Base-by-base conservation (phyloP, 2,329 filamentous ascomycete genomes). In the Hortaea werneckii region DNA sequence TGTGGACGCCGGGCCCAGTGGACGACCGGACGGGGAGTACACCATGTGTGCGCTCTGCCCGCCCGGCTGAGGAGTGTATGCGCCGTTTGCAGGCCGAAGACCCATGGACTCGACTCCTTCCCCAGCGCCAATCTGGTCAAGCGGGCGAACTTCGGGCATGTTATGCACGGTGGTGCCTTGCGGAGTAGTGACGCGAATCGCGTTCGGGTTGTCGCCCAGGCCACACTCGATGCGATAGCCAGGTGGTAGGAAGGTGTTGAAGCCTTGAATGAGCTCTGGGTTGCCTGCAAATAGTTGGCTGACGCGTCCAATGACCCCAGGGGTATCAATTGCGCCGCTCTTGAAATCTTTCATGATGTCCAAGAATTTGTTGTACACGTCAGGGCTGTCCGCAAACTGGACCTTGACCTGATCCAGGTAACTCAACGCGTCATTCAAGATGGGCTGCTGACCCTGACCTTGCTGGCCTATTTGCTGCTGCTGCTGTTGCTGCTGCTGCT, bases 331-430 rank as follows among this genome's bases (percentile, higher is more conserved):
- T 3, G 89, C 88, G 69, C 95, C 90, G 58, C 88, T 95, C 69
- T 98, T 98, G 66, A 98, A 98, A 58, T 98, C 92, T 62, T 98
- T 98, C 92, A 98, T 98, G 41, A 98, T 98, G 58, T 98, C 92
- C 40, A 98, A 71, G 58, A 98, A 96, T 34, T 86, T 77, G 60
- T 96, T 96, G 61, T 98, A 98, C 0, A 98, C 92, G 65, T 96
- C 90, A 4, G 92, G 89, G 55, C 95, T 88, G 52, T 96, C 90
- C 50, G 88, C 85, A 57, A 98, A 98, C 61, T 95, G 89, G 28
- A 96, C 89, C 67, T 98, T 98, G 53, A 98, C 92, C 66, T 96
- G 92, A 62, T 98, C 92, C 26, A 98, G 78, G 62, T 98, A 98
- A 59, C 88, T 95, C 39, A 98, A 76, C 29, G 92, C 92, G 67